phyloP scores from a whole-genome alignment of 2,329 filamentous ascomycete genomes.

The Ophiostoma novo-ulmi region DNA sequence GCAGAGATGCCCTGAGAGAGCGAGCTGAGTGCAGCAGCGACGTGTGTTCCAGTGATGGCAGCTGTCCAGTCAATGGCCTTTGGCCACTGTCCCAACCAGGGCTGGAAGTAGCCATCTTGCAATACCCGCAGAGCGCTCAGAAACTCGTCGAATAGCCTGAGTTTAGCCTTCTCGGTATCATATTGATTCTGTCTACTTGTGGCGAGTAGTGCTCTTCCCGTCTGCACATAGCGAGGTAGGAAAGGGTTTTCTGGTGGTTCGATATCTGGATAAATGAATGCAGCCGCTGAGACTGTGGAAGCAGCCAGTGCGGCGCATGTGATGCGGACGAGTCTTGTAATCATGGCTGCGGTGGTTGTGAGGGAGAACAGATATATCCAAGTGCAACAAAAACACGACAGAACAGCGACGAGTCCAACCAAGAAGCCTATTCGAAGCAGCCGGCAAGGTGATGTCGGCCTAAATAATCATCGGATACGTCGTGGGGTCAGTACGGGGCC shows the following conservation, averaged over 20 bases:
- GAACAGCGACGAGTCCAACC: background rate
- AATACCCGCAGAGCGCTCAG: conserved; percentile 65
- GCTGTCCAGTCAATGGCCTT: conserved; percentile 88
- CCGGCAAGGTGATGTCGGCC: conserved; percentile 8
- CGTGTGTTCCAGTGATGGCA: conserved; percentile 74
- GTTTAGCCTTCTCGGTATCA: background rate
- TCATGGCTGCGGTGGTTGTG: conserved; percentile 17
- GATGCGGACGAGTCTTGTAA: conserved; percentile 11
- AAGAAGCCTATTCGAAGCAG: background rate
- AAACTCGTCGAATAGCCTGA: conserved; percentile 41
- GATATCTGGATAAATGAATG: background rate
- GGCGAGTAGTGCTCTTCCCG: background rate
- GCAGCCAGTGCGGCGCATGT: conserved; percentile 23
- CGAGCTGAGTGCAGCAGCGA: conserved; percentile 68
- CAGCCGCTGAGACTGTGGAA: conserved; percentile 9
- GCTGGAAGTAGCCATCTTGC: conserved; percentile 71
- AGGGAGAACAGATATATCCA: background rate
- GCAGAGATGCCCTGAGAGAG: conserved; percentile 54
- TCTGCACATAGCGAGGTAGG: conserved; percentile 17
- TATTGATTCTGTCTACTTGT: background rate
- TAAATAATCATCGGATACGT: background rate
- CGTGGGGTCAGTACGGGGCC: conserved; percentile 3
- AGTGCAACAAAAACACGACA: background rate
- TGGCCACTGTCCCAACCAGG: conserved; percentile 78
- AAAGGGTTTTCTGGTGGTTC: conserved; percentile 16